These are phyloP conservation scores for Alternaria panax DNA, from an alignment of 2,329 filamentous ascomycete genomes.

Conservation along the genomic window DNA sequence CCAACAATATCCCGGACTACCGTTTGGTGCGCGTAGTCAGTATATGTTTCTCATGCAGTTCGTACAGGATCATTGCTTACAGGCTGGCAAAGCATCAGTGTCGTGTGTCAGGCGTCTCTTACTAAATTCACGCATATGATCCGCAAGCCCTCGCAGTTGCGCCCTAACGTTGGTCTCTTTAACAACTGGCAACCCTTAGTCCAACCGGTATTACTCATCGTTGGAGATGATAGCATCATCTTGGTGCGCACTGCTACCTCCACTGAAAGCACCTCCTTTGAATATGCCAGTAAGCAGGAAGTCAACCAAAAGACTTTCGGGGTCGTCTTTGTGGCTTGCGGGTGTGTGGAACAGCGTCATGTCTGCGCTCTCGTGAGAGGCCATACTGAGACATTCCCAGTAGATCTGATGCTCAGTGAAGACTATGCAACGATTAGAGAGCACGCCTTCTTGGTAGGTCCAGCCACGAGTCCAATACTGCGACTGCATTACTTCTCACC, in stretches of 20 bases:
- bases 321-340: neutral
- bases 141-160: conserved; percentile 14
- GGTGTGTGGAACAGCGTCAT: conserved; percentile 5
- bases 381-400: conserved; percentile 17
- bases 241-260: conserved; percentile 4
- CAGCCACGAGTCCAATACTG: conserved; percentile 14
- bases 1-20: neutral
- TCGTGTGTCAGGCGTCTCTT: conserved; percentile 8
- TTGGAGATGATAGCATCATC: conserved; percentile 9
- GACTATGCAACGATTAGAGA: conserved; percentile 15
- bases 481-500: conserved; percentile 7
- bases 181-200: conserved; percentile 18
- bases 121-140: conserved; percentile 22
- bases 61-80: neutral
- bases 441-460: conserved; percentile 23
- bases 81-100: conserved; percentile 13
- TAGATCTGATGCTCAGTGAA: conserved; percentile 22
- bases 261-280: conserved; percentile 14
- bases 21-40: neutral
- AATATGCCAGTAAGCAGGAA: conserved; percentile 24
- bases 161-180: conserved; percentile 5
- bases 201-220: conserved; percentile 13
- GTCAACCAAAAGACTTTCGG: conserved; percentile 5
- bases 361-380: conserved; percentile 8
- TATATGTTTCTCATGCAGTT: neutral